These are phyloP conservation scores for Colletotrichum graminicola DNA, from an alignment of 2,329 filamentous ascomycete species.

Conservation along the genomic window DNA sequence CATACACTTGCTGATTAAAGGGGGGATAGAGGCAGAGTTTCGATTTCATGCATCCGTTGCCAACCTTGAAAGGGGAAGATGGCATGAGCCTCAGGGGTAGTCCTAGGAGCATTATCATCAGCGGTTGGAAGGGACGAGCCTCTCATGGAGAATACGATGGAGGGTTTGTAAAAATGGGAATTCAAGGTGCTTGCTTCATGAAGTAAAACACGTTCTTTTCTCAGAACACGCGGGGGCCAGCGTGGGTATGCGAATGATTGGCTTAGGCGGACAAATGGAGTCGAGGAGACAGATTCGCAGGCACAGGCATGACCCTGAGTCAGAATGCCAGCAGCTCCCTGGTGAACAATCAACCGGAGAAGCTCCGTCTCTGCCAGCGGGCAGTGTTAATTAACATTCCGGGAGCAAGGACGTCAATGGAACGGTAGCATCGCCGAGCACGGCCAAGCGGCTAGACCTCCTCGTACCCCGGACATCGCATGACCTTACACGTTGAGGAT, in stretches of 20 bases:
- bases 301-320: conserved; percentile 20
- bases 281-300: background rate
- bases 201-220: no score
- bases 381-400: background rate
- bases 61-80: conserved; percentile 9
- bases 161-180: background rate
- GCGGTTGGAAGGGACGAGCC: conserved; percentile 16
- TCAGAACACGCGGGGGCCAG: background rate
- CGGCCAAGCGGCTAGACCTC: conserved; percentile 9
- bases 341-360: conserved; percentile 13
- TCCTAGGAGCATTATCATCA: conserved; percentile 3
- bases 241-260: conserved; percentile 18
- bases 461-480: background rate
- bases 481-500: background rate
- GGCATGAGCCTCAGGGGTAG: conserved; percentile 17
- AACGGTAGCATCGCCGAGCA: conserved; percentile 29
- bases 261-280: conserved; percentile 17
- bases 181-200: no score
- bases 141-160: background rate
- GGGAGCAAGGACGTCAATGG: conserved; percentile 23
- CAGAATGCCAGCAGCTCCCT: conserved; percentile 24
- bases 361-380: conserved; percentile 22
- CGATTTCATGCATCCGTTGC: background rate
- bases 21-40: background rate
- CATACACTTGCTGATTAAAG: background rate